Evolutionary conservation across 306 rosid species (phyloP).

Genomic region (Gastrolobium bilobum): DNA sequence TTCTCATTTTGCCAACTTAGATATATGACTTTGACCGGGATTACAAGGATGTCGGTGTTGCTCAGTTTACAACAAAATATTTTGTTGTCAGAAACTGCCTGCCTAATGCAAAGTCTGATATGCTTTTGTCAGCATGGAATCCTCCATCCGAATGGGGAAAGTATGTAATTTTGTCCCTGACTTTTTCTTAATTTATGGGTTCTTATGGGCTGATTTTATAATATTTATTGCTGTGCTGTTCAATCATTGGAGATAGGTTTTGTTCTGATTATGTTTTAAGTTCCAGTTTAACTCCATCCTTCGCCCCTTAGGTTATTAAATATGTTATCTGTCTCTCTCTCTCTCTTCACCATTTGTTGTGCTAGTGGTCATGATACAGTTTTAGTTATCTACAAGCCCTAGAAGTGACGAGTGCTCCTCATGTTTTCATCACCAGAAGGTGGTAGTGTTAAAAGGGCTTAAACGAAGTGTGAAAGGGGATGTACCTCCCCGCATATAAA

Average conservation of each 20-base stretch:
- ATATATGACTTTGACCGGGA: constrained; percentile 96
- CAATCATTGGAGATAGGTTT: constrained; percentile 28
- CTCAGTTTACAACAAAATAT: constrained; percentile 89
- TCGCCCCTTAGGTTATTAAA: background rate
- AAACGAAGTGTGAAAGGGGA: background rate
- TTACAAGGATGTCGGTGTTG: constrained; percentile 97
- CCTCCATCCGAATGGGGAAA: constrained; percentile 95
- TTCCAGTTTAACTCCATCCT: constrained; percentile 11
- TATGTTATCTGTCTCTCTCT: constrained; percentile 2
- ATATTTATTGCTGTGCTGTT: constrained; percentile 41
- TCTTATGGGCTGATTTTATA: constrained; percentile 38
- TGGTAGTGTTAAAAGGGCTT: background rate
- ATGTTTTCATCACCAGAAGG: background rate
- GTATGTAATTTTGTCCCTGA: constrained; percentile 64
- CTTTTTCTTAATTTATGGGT: constrained; percentile 47
- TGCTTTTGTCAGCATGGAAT: constrained; percentile 98
- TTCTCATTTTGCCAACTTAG: constrained; percentile 56
- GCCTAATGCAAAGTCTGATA: constrained; percentile 88
- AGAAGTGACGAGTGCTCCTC: background rate
- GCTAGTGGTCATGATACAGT: constrained; percentile 6
- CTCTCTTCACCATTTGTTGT: background rate
- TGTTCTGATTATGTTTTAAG: constrained; percentile 8
- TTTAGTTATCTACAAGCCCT: background rate
- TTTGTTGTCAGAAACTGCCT: constrained; percentile 96
- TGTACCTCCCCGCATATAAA: background rate